Percentiles rank a stretch among this genome's conserved stretches.
Conservation (phyloP, 139 green algal species). For the Dunaliella primolecta region DNA sequence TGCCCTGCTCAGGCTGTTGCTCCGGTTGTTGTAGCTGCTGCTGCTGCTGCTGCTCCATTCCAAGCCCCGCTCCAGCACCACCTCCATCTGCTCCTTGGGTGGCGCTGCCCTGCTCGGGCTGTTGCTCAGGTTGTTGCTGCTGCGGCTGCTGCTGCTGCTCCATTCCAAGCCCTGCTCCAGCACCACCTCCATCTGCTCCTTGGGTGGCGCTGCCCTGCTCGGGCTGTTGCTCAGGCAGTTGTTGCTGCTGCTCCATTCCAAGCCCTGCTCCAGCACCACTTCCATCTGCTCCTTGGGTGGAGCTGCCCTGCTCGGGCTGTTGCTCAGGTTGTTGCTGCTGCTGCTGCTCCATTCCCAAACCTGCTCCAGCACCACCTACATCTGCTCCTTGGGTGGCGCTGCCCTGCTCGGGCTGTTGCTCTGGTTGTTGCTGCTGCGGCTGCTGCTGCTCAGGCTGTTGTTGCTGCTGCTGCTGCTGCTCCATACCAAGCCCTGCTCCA, state of each 20-base stretch:
- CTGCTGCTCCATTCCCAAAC: background rate
- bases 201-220: too few relatives aligned
- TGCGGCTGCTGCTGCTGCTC: background rate
- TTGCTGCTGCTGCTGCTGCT: too few relatives aligned
- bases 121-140: background rate
- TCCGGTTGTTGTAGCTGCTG: background rate
- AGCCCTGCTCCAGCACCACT: background rate
- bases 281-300: too few relatives aligned
- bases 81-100: background rate
- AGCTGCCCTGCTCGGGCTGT: background rate
- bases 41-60: background rate
- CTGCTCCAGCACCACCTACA: too few relatives aligned
- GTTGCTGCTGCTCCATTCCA: background rate
- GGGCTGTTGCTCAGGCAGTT: background rate
- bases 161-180: background rate
- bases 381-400: too few relatives aligned
- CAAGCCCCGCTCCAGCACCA: background rate
- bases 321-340: background rate
- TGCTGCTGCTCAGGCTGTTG: too few relatives aligned
- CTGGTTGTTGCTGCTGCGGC: too few relatives aligned
- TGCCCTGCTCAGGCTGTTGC: too few relatives aligned
- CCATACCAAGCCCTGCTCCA: too few relatives aligned
- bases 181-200: too few relatives aligned
- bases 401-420: too few relatives aligned
- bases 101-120: too few relatives aligned